Conservation (phyloP, 345 rosid genomes). For the Kernera saxatilis region DNA sequence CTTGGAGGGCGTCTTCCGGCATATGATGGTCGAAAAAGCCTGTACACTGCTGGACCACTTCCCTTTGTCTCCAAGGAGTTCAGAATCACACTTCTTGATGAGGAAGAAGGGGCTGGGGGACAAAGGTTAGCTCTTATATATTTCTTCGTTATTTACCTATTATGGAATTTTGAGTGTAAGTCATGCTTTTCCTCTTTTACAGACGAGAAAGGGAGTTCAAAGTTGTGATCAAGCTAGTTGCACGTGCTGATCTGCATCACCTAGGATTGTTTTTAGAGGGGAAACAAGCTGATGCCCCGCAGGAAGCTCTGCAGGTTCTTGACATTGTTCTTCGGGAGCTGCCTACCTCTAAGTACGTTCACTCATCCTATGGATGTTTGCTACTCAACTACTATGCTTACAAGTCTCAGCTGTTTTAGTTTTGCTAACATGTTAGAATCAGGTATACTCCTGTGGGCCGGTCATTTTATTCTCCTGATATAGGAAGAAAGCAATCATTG, state of each 20-base stretch:
- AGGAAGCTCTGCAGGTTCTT: slow-evolving; percentile 97
- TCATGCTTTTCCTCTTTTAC: slow-evolving; percentile 7
- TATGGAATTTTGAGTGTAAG: background rate
- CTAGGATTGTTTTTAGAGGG: slow-evolving; percentile 81
- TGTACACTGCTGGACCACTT: slow-evolving; percentile 89
- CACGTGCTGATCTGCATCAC: slow-evolving; percentile 91
- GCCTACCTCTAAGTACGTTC: slow-evolving; percentile 59
- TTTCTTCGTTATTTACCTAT: background rate
- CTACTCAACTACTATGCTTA: background rate
- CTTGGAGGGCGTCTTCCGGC: slow-evolving; percentile 94
- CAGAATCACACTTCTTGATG: slow-evolving; percentile 61
- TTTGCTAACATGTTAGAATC: slow-evolving; percentile 14
- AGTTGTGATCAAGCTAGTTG: slow-evolving; percentile 74
- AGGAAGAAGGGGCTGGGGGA: slow-evolving; percentile 76
- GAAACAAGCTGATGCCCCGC: slow-evolving; percentile 89
- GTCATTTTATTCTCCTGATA: slow-evolving; percentile 79
- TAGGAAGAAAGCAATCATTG: slow-evolving; percentile 73
- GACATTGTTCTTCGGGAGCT: slow-evolving; percentile 95
- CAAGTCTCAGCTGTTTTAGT: background rate
- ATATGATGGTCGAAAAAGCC: slow-evolving; percentile 89
- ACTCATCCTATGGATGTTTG: slow-evolving; percentile 16
- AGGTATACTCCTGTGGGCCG: slow-evolving; percentile 90
- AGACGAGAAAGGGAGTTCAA: slow-evolving; percentile 73
- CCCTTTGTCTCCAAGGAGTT: slow-evolving; percentile 79
- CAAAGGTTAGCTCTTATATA: slow-evolving; percentile 42